Evolutionary conservation across 306 rosid species (phyloP), one percentile per base, ranked within the genome.

Genomic region (Vigna nakashimae): DNA sequence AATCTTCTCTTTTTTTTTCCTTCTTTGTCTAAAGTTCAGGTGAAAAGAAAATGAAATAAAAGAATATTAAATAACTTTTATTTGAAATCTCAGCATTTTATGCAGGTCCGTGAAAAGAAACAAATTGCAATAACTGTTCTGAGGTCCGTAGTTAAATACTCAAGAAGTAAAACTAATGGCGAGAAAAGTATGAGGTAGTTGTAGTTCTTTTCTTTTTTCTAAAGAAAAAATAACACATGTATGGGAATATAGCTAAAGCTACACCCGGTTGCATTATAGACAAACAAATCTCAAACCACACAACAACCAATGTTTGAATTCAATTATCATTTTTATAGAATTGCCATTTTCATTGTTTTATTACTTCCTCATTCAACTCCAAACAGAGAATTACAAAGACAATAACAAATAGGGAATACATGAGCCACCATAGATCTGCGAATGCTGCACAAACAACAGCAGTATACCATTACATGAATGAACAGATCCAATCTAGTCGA

Each of bases 21-120:
- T 22, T 24, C 12, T 26, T 28, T 12, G 4, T 15, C 15, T 12
- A n/a, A 65, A 42, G 32, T 18, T 10, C 6, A 18, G 1, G 10
- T 28, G 43, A 15, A 42, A 9, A 10, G 18, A 16, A 17, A 65
- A 22, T 42, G 17, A 49, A 28, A 48, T 1, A 75, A 7, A 18
- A 22, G 3, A 18, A 12, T 17, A 65, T 12, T 30, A 5, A 14
- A 57, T 58, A n/a, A 46, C 16, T 48, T 65, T 30, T 32, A 55
- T 34, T 56, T 43, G 52, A 67, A 57, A 24, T 26, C 5, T 11
- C 26, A 49, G 80, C 52, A 60, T 59, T 62, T 18, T 32, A 76
- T 5, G 67, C n/a, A 69, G 85, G 69, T 81, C 90, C n/a, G 13
- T 50, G 51, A 1, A 77, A 83, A 55, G 32, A 40, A 12, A 5